Conservation (phyloP, 2,329 filamentous ascomycete genomes). For the Cercospora sesami region DNA sequence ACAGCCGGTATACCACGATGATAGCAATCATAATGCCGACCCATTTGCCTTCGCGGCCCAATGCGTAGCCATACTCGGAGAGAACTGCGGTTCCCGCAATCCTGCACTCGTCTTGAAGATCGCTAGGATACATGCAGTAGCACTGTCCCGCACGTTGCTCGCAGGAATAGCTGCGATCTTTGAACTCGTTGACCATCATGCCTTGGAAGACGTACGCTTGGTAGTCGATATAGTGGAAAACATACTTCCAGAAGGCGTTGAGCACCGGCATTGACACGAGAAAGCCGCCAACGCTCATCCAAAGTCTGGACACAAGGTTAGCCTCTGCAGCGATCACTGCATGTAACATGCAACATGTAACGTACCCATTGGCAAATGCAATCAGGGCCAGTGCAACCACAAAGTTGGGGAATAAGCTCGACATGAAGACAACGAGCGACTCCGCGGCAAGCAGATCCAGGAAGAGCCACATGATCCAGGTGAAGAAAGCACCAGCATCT, state of each 20-base stretch:
- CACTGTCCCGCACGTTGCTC: constrained; percentile 44
- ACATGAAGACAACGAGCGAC: constrained; percentile 75
- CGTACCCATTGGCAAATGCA: constrained; percentile 74
- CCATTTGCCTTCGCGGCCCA: constrained; percentile 62
- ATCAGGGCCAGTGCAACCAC: constrained; percentile 76
- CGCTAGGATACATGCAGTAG: constrained; percentile 68
- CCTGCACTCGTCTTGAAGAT: constrained; percentile 61
- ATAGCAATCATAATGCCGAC: constrained; percentile 74
- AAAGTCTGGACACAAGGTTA: constrained; percentile 51
- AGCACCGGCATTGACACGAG: constrained; percentile 70
- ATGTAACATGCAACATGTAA: not conserved
- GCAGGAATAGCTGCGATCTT: constrained; percentile 62
- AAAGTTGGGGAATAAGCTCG: constrained; percentile 72
- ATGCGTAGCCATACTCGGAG: constrained; percentile 64
- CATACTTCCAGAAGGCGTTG: constrained; percentile 83
- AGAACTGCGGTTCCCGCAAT: constrained; percentile 70
- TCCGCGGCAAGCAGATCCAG: constrained; percentile 80
- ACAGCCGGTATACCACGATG: constrained; percentile 66
- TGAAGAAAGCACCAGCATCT: constrained; percentile 66
- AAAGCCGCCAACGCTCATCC: constrained; percentile 86
- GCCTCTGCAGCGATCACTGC: not conserved
- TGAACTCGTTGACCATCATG: constrained; percentile 92
- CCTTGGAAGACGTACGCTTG: constrained; percentile 84
- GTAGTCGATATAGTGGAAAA: constrained; percentile 87
- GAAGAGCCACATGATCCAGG: constrained; percentile 80